Conservation (phyloP, 768 basidiomycete species). For the Porphyrellus cyaneotinctus region DNA sequence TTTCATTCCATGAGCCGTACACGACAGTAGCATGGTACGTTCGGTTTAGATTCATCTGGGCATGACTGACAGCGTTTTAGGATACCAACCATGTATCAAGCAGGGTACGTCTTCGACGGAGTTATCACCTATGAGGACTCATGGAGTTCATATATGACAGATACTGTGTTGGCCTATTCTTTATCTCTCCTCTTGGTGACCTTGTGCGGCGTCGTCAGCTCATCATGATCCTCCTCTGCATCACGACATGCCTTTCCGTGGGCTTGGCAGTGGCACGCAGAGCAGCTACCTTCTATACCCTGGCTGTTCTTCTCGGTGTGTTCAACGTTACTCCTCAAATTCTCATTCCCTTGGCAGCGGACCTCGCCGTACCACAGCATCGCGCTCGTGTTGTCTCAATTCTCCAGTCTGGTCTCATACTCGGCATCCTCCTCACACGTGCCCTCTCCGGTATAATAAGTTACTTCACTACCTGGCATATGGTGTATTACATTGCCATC, state of each 20-base stretch:
- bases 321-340: slow-evolving; percentile 40
- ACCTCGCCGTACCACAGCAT: slow-evolving; percentile 35
- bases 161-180: slow-evolving; percentile 34
- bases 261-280: slow-evolving; percentile 37
- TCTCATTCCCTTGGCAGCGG: slow-evolving; percentile 42
- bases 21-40: slow-evolving; percentile 32
- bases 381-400: slow-evolving; percentile 28
- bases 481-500: slow-evolving; percentile 41
- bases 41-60: neutral
- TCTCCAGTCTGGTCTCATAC: slow-evolving; percentile 30
- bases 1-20: slow-evolving; percentile 35
- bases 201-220: slow-evolving; percentile 42
- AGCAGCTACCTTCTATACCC: slow-evolving; percentile 29
- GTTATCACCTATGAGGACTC: neutral
- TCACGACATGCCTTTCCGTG: slow-evolving; percentile 37
- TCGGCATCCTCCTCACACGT: slow-evolving; percentile 29
- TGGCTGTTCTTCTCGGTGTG: slow-evolving; percentile 37
- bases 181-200: slow-evolving; percentile 46
- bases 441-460: slow-evolving; percentile 39
- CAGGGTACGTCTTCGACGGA: slow-evolving; percentile 42
- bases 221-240: slow-evolving; percentile 32
- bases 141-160: neutral
- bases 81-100: slow-evolving; percentile 64
- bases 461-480: slow-evolving; percentile 39
- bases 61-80: slow-evolving; percentile 28